These are phyloP conservation scores for Boechera divaricarpa DNA, from an alignment of 345 rosid genomes.

Conservation along the genomic window DNA sequence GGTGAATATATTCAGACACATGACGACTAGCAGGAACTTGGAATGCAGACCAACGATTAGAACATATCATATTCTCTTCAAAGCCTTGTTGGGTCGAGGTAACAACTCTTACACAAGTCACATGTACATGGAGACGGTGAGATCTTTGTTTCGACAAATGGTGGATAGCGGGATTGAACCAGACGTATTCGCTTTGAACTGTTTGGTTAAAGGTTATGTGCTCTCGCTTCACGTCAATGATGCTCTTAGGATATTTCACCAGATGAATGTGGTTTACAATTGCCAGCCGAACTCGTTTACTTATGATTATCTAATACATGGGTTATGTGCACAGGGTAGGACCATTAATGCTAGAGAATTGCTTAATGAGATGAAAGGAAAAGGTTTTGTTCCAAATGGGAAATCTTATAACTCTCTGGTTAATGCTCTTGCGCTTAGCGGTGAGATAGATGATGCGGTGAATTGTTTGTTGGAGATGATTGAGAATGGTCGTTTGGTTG, in stretches of 20 bases:
- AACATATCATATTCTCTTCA: constrained; percentile 76
- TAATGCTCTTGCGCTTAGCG: constrained; percentile 75
- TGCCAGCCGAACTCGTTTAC: constrained; percentile 79
- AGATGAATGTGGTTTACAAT: constrained; percentile 73
- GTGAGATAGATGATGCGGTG: constrained; percentile 69
- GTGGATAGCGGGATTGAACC: constrained; percentile 80
- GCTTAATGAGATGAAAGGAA: constrained; percentile 74
- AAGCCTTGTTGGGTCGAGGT: constrained; percentile 77
- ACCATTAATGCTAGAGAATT: constrained; percentile 76
- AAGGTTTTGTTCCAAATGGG: constrained; percentile 72
- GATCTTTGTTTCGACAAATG: constrained; percentile 86
- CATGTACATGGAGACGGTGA: constrained; percentile 79
- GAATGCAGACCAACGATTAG: constrained; percentile 78
- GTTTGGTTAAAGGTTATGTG: constrained; percentile 81
- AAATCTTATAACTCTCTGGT: constrained; percentile 84
- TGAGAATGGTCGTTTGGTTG: constrained; percentile 59
- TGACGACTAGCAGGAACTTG: constrained; percentile 60
- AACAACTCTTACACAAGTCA: constrained; percentile 72
- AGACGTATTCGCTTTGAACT: constrained; percentile 54
- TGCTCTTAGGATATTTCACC: constrained; percentile 91
- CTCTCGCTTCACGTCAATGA: constrained; percentile 91
- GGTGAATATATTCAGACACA: constrained; percentile 81
- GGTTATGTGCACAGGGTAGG: constrained; percentile 85
- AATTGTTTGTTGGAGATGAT: constrained; percentile 79
- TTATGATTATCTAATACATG: constrained; percentile 83